These are phyloP conservation scores for Hypericum androsaemum DNA, from an alignment of 345 rosid species.

Conservation along the genomic window DNA sequence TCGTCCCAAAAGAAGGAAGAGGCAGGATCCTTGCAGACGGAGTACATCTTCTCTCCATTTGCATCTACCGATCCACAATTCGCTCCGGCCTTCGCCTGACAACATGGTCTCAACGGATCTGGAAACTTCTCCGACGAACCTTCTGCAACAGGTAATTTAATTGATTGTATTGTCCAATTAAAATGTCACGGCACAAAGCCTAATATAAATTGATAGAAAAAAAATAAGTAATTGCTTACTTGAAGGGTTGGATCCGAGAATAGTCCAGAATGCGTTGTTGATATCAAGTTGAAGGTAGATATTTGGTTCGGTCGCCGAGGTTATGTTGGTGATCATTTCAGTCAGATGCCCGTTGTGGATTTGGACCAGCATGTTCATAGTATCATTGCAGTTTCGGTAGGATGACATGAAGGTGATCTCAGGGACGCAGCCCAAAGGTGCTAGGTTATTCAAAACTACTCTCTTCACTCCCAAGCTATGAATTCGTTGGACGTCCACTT, in stretches of 20 bases:
- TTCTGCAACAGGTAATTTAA: too few relatives aligned
- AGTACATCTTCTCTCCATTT: constrained; percentile 31
- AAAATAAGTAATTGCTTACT: too few relatives aligned
- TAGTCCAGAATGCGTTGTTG: too few relatives aligned
- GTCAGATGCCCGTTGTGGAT: constrained; percentile 47
- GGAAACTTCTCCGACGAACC: not conserved
- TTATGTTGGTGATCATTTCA: constrained; percentile 40
- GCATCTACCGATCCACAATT: constrained; percentile 34
- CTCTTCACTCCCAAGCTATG: constrained; percentile 49
- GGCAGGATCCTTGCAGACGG: constrained; percentile 38
- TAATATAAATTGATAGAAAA: too few relatives aligned
- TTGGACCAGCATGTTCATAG: constrained; percentile 21
- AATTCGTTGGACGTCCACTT: constrained; percentile 35
- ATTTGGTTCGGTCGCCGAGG: constrained; percentile 22
- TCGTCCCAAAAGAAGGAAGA: constrained; percentile 55
- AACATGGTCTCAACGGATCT: constrained; percentile 50
- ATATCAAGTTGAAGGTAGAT: constrained; percentile 19
- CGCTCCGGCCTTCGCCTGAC: constrained; percentile 20
- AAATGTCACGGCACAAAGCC: constrained; percentile 24
- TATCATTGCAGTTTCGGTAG: constrained; percentile 38
- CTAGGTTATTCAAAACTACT: constrained; percentile 36
- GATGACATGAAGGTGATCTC: constrained; percentile 16
- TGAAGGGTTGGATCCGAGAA: too few relatives aligned
- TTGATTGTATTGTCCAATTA: too few relatives aligned
- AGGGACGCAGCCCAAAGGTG: constrained; percentile 83